phyloP scores from a whole-genome alignment of 768 basidiomycete species.

The Hericium coralloides region DNA sequence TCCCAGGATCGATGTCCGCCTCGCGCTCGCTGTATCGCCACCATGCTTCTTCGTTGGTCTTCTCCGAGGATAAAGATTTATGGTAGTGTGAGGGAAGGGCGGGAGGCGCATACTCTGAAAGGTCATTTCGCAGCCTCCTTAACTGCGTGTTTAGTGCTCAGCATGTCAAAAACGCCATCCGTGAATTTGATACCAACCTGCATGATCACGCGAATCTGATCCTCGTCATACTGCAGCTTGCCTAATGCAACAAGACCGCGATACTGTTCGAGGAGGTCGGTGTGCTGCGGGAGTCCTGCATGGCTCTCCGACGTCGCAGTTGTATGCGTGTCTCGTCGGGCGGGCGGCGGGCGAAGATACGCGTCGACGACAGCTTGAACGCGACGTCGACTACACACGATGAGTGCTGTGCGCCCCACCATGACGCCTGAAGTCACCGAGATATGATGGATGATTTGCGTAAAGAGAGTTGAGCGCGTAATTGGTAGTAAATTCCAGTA shows the following conservation, averaged over 20 bases:
- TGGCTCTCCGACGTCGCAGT: too few species aligned
- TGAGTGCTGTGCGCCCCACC: too few species aligned
- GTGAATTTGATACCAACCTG: slow-evolving; percentile 25
- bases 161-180: too few species aligned
- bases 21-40: slow-evolving; percentile 19
- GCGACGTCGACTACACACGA: too few species aligned
- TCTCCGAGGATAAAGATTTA: slow-evolving; percentile 10
- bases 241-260: slow-evolving; percentile 37
- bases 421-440: too few species aligned
- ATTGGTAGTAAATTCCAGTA: too few species aligned
- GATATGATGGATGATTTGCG: too few species aligned
- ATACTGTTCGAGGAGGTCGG: slow-evolving; percentile 41
- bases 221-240: slow-evolving; percentile 38
- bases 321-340: too few species aligned
- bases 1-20: slow-evolving; percentile 8
- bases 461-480: too few species aligned
- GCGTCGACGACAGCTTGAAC: too few species aligned
- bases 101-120: slow-evolving; percentile 43
- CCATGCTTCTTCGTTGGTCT: slow-evolving; percentile 20
- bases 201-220: slow-evolving; percentile 44
- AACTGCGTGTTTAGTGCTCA: slow-evolving; percentile 24
- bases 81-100: slow-evolving; percentile 26
- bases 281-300: slow-evolving; percentile 14
- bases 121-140: slow-evolving; percentile 35
- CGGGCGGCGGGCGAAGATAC: too few species aligned